These are phyloP conservation scores for Russula griseocarnosa DNA, from an alignment of 768 basidiomycete species.

Conservation along the genomic window DNA sequence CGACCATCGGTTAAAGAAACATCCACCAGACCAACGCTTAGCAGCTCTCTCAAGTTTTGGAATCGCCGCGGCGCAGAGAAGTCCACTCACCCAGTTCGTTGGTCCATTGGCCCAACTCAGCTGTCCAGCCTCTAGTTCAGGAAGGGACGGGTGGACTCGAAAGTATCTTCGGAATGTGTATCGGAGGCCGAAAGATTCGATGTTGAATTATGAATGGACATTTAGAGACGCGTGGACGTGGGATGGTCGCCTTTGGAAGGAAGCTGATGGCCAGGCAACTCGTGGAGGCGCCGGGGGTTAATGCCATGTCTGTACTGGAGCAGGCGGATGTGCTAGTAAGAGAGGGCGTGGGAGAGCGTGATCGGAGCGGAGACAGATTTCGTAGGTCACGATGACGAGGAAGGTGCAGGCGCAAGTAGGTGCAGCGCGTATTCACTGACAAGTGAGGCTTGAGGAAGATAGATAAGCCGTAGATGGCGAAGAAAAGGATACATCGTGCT, in stretches of 20 bases:
- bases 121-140: conserved; percentile 29
- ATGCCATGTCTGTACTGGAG: conserved; percentile 27
- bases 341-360: conserved; percentile 32
- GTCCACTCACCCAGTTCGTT: not conserved
- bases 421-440: conserved; percentile 11
- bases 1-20: not conserved
- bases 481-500: conserved; percentile 25
- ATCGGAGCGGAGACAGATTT: conserved; percentile 18
- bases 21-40: not conserved
- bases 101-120: not conserved
- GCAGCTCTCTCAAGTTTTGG: too few relatives aligned
- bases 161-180: conserved; percentile 19
- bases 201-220: conserved; percentile 46
- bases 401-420: not conserved
- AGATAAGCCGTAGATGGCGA: too few relatives aligned
- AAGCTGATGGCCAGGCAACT: conserved; percentile 31
- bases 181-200: conserved; percentile 26
- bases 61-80: not conserved
- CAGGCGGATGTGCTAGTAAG: conserved; percentile 30
- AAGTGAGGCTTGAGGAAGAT: too few relatives aligned
- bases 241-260: conserved; percentile 30
- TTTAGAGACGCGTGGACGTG: conserved; percentile 42
- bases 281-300: conserved; percentile 53
- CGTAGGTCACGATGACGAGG: not conserved
- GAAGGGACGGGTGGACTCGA: conserved; percentile 25